Evolutionary conservation across 2,329 filamentous ascomycete genomes (phyloP).

Genomic region (Fusarium chaquense): DNA sequence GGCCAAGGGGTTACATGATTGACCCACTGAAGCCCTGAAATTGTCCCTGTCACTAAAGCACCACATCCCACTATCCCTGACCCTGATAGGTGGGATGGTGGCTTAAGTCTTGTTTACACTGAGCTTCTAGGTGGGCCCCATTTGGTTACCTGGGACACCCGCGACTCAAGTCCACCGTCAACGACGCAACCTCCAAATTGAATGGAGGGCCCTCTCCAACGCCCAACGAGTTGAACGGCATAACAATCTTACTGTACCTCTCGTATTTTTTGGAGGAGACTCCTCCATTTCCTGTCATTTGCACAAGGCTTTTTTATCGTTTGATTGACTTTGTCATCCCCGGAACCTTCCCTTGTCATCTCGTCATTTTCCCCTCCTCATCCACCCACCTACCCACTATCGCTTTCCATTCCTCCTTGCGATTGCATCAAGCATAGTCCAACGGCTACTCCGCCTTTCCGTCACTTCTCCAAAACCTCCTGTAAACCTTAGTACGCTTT

Average conservation of each 20-base stretch:
- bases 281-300: slow-evolving; percentile 16
- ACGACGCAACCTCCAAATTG: slow-evolving; percentile 39
- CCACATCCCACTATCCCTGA: slow-evolving; percentile 31
- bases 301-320: background rate
- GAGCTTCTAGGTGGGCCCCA: slow-evolving; percentile 34
- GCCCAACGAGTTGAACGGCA: slow-evolving; percentile 27
- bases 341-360: slow-evolving; percentile 3
- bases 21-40: slow-evolving; percentile 29
- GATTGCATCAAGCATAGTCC: slow-evolving; percentile 33
- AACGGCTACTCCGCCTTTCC: slow-evolving; percentile 36
- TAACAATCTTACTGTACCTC: slow-evolving; percentile 31
- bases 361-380: slow-evolving; percentile 8
- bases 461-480: slow-evolving; percentile 26
- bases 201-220: slow-evolving; percentile 27
- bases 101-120: slow-evolving; percentile 44
- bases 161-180: slow-evolving; percentile 28
- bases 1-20: slow-evolving; percentile 15
- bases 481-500: slow-evolving; percentile 21
- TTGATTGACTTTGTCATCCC: slow-evolving; percentile 15
- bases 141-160: slow-evolving; percentile 44
- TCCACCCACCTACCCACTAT: slow-evolving; percentile 6
- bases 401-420: slow-evolving; percentile 12
- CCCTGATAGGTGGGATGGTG: slow-evolving; percentile 41
- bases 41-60: slow-evolving; percentile 28
- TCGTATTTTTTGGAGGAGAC: slow-evolving; percentile 24